Conservation (phyloP, 176 grass and related monocot species). For the Musa troglodytarum region DNA sequence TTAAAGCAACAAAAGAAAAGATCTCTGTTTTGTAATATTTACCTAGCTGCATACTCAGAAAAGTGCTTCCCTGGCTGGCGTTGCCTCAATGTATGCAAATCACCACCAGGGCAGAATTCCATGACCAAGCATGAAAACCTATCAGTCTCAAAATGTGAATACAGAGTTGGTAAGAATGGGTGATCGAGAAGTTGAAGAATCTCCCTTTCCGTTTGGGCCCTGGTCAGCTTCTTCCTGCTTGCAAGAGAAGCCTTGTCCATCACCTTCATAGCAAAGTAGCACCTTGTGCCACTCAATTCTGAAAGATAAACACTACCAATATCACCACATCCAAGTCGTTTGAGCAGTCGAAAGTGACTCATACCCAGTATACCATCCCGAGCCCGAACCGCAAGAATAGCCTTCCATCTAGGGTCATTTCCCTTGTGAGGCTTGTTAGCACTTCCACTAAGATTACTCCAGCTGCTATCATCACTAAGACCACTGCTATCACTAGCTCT, state of each 20-base stretch:
- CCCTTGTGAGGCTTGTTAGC: conserved; percentile 95
- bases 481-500: conserved; percentile 87
- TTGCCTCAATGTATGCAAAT: conserved; percentile 72
- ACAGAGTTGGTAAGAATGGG: conserved; percentile 17
- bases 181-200: conserved; percentile 19
- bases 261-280: conserved; percentile 98
- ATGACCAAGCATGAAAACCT: conserved; percentile 69
- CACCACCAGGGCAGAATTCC: conserved; percentile 95
- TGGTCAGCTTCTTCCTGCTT: conserved; percentile 18
- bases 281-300: conserved; percentile 76
- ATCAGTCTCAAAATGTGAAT: conserved; percentile 17
- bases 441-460: conserved; percentile 80
- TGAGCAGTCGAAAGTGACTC: conserved; percentile 93
- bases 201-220: conserved; percentile 15
- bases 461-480: conserved; percentile 84
- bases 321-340: conserved; percentile 85
- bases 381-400: conserved; percentile 68
- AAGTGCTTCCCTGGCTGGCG: conserved; percentile 15
- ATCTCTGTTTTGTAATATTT: neutral
- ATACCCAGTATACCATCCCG: conserved; percentile 71
- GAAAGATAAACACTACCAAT: conserved; percentile 95
- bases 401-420: conserved; percentile 86
- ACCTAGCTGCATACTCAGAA: conserved; percentile 22
- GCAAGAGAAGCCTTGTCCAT: conserved; percentile 17
- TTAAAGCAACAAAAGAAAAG: neutral